Evolutionary conservation across 768 basidiomycete species (phyloP).

Genomic region (Boletellus sp.): DNA sequence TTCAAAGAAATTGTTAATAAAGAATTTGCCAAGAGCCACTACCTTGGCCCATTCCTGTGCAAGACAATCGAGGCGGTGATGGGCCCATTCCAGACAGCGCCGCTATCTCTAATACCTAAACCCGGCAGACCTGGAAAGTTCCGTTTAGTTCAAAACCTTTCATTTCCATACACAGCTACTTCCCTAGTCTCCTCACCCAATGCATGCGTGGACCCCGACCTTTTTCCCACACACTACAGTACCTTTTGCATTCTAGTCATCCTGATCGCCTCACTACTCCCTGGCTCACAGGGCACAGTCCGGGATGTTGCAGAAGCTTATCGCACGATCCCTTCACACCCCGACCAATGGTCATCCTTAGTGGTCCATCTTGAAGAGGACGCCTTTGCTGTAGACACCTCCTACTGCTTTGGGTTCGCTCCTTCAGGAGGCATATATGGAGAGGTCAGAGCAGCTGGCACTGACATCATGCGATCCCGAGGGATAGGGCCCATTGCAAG

Average conservation of each 20-base stretch:
- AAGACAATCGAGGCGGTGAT: background rate
- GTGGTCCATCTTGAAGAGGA: background rate
- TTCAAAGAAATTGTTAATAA: too few relatives aligned
- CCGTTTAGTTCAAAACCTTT: too few relatives aligned
- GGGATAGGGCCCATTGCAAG: background rate
- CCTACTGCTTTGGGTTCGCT: background rate
- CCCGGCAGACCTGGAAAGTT: too few relatives aligned
- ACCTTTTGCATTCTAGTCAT: background rate
- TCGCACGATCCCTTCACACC: background rate
- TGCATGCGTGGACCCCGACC: background rate
- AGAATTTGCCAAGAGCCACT: too few relatives aligned
- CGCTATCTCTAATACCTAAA: too few relatives aligned
- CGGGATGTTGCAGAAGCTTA: background rate
- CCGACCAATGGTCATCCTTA: background rate
- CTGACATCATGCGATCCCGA: background rate
- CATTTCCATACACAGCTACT: too few relatives aligned
- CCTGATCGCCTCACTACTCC: background rate
- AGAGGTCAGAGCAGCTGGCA: conserved; percentile 4
- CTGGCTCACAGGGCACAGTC: background rate
- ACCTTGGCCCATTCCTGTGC: background rate
- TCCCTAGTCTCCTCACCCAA: too few relatives aligned
- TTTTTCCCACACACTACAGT: too few relatives aligned
- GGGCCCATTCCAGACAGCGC: too few relatives aligned
- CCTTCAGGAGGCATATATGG: conserved; percentile 3
- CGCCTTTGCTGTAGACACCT: background rate